A percentile compares a stretch with the other conserved stretches of the same genome.
These are phyloP conservation scores for Brassica cretica DNA, from an alignment of 345 rosid genomes.

Conservation along the genomic window DNA sequence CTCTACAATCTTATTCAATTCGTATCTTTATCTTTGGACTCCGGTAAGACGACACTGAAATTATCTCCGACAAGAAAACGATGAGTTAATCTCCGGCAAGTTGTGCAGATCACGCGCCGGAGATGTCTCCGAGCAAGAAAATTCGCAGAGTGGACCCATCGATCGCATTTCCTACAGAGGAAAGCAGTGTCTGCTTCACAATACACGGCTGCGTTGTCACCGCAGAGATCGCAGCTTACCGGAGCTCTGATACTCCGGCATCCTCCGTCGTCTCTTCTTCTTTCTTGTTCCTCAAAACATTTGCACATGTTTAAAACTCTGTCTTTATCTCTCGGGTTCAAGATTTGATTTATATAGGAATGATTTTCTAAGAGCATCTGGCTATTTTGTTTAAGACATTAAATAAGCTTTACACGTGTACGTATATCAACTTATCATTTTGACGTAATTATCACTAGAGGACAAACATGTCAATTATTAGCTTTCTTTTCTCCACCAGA, in stretches of 20 bases:
- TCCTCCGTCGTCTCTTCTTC: neutral
- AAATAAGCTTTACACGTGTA: slow-evolving; percentile 9
- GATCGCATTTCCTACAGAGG: slow-evolving; percentile 66
- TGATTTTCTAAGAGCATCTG: neutral
- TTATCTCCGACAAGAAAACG: slow-evolving; percentile 58
- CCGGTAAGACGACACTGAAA: slow-evolving; percentile 32
- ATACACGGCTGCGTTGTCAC: slow-evolving; percentile 54
- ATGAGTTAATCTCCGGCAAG: slow-evolving; percentile 61
- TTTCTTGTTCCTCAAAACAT: slow-evolving; percentile 39
- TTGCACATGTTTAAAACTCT: slow-evolving; percentile 46
- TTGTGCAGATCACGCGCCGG: slow-evolving; percentile 57
- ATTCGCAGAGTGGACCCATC: slow-evolving; percentile 71
- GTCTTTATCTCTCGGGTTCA: neutral
- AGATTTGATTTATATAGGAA: slow-evolving; percentile 1
- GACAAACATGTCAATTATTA: slow-evolving; percentile 18
- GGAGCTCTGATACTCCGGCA: neutral
- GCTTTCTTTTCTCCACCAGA: slow-evolving; percentile 5
- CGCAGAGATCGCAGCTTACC: slow-evolving; percentile 64
- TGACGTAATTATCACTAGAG: neutral
- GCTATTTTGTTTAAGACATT: neutral
- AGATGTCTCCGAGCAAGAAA: slow-evolving; percentile 73
- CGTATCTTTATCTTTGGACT: slow-evolving; percentile 20
- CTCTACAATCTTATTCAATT: slow-evolving; percentile 4
- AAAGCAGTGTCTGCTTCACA: slow-evolving; percentile 75
- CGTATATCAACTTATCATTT: neutral